A percentile compares a stretch with the other conserved stretches of the same genome.
phyloP scores from a whole-genome alignment of 2,329 filamentous ascomycete species.

The Penicillium aurantiogriseum region DNA sequence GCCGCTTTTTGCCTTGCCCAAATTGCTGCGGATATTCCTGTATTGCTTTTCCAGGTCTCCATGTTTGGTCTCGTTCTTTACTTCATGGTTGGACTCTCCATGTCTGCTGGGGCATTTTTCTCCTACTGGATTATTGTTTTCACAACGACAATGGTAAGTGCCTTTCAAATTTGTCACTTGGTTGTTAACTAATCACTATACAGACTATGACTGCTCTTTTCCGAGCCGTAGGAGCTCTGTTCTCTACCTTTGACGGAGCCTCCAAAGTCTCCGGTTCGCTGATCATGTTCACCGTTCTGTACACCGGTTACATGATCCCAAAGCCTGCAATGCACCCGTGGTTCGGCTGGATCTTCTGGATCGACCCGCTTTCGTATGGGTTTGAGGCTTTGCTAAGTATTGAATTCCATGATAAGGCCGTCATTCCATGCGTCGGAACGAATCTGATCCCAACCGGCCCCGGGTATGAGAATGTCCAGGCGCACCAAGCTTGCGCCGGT shows the following conservation, averaged over 20 bases:
- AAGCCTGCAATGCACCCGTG: slow-evolving; percentile 53
- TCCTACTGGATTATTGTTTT: slow-evolving; percentile 60
- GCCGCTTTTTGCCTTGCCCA: slow-evolving; percentile 45
- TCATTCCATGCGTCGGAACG: slow-evolving; percentile 36
- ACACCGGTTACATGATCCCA: slow-evolving; percentile 46
- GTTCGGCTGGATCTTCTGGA: slow-evolving; percentile 50
- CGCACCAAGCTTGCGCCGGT: slow-evolving; percentile 45
- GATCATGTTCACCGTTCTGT: slow-evolving; percentile 39
- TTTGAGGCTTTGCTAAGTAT: slow-evolving; percentile 41
- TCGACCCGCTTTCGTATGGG: slow-evolving; percentile 40
- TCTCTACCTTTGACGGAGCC: slow-evolving; percentile 58
- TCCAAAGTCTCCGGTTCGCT: slow-evolving; percentile 52
- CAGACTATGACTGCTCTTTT: slow-evolving; percentile 60
- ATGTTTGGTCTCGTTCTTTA: slow-evolving; percentile 60
- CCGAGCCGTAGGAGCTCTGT: slow-evolving; percentile 56
- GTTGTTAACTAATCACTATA: slow-evolving; percentile 10
- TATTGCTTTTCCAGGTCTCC: slow-evolving; percentile 60
- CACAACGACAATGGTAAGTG: slow-evolving; percentile 51
- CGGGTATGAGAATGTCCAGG: slow-evolving; percentile 27
- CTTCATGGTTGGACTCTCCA: slow-evolving; percentile 61
- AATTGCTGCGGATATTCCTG: slow-evolving; percentile 52
- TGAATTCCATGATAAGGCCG: slow-evolving; percentile 35
- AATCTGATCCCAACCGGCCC: slow-evolving; percentile 38
- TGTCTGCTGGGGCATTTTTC: slow-evolving; percentile 57
- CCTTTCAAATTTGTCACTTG: not conserved